phyloP scores from a whole-genome alignment of 768 basidiomycete species.

The Leccinum sublutescens region DNA sequence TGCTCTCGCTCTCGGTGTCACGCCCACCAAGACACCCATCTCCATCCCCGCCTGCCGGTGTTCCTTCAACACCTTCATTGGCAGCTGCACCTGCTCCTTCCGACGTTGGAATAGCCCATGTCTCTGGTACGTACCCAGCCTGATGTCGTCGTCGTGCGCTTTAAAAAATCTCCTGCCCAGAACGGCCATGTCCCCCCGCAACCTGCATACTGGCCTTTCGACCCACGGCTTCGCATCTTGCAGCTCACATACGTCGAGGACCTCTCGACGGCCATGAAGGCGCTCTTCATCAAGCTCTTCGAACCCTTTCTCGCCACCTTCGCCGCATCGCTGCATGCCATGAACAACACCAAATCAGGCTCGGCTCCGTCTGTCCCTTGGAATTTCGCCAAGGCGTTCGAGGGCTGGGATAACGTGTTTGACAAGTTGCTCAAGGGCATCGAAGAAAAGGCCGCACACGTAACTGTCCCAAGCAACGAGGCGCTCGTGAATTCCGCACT shows the following conservation, averaged over 20 bases:
- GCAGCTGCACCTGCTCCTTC: too few species aligned
- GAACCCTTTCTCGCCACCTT: conserved; percentile 81
- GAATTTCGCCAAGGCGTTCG: conserved; percentile 69
- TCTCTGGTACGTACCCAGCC: too few species aligned
- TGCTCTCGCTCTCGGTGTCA: too few species aligned
- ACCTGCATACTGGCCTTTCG: too few species aligned
- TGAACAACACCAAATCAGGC: conserved; percentile 42
- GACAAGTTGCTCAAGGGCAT: conserved; percentile 71
- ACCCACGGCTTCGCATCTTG: conserved; percentile 58
- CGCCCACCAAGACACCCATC: too few species aligned
- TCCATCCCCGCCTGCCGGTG: too few species aligned
- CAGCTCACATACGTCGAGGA: conserved; percentile 94
- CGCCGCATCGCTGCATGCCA: conserved; percentile 75
- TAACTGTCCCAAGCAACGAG: conserved; percentile 22
- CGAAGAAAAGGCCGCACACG: conserved; percentile 74
- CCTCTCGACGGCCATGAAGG: conserved; percentile 74
- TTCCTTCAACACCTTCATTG: too few species aligned
- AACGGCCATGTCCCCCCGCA: too few species aligned
- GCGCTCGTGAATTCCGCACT: conserved; percentile 3
- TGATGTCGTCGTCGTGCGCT: too few species aligned
- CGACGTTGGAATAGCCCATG: too few species aligned
- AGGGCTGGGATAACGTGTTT: conserved; percentile 81
- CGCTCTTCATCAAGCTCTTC: conserved; percentile 84
- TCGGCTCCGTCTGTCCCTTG: conserved; percentile 43
- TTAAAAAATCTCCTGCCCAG: too few species aligned